Base-by-base conservation (phyloP, 371 early-diverging fungal genomes). In the Gilbertella persicaria region DNA sequence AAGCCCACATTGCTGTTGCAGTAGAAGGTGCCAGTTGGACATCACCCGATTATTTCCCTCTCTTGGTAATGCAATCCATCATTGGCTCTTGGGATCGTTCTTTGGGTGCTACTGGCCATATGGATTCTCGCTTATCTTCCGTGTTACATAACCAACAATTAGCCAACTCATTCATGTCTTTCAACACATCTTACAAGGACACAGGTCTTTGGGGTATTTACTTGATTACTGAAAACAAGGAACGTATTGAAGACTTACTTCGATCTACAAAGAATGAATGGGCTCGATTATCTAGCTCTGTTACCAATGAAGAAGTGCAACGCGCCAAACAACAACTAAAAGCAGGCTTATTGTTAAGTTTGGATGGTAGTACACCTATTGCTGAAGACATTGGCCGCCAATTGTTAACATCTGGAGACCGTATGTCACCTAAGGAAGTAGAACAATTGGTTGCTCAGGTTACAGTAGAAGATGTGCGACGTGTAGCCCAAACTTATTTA, bases 161-260 rank as follows among this genome's bases (percentile, higher is more conserved):
- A 26, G 97, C 96, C 69, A 95, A 95, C 77, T 93, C 95, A 24
- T 97, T 94, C 89, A 94, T 91, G 91, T 87, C 96, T 40, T 98
- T 98, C 85, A 95, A 97, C 84, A 95, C 96, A 20, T 89, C 96
- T 10, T 97, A 98, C 86, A 88, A 91, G 45, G 98, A 98, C 71
- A 97, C 97, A n/a, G 98, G 97, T 42, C 82, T 98, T 44, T 98
- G 93, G 83, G 99, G 99, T 49, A 89, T 95, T 63, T 98, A 98
- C 78, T 64, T 92, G 49, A 86, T 91, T 30, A 82, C 91, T 29
- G 93, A 96, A 71, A 89, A 93, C 81, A 76, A 78, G 61, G 80
- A 76, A 53, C 69, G 83, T 50, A 78, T 97, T 51, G 94, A 93
- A 66, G 96, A 97, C 58, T 78, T 96, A 43, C 71, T 92, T 39